phyloP scores from a whole-genome alignment of 2,329 filamentous ascomycete genomes.

The Arthrobotrys sinensis region DNA sequence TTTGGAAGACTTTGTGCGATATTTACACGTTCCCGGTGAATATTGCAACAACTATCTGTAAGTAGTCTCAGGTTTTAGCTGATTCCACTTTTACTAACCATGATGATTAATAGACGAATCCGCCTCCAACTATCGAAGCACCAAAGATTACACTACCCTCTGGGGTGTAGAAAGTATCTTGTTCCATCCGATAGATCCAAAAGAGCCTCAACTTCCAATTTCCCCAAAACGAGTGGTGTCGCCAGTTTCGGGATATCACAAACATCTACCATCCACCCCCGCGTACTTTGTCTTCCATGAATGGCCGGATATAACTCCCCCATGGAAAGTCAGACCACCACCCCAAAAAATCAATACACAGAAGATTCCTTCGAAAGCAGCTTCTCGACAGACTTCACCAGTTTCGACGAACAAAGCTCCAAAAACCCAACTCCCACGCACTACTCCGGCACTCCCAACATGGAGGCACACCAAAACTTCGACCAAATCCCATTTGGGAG shows the following conservation, averaged over 20 bases:
- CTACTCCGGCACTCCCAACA: constrained; percentile 21
- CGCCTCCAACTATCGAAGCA: neutral
- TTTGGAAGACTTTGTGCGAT: neutral
- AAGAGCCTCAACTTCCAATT: neutral
- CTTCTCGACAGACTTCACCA: constrained; percentile 19
- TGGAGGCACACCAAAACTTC: constrained; percentile 45
- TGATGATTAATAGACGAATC: neutral
- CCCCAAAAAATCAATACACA: neutral
- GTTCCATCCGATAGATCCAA: neutral
- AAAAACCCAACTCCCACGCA: neutral
- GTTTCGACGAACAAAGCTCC: constrained; percentile 22
- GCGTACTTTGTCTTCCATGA: constrained; percentile 55
- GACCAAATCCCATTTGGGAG: constrained; percentile 43
- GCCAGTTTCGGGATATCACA: neutral
- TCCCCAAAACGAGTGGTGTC: neutral
- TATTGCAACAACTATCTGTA: neutral
- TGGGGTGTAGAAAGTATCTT: no score
- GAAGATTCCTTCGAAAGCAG: neutral
- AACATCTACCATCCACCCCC: neutral
- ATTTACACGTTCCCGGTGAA: neutral
- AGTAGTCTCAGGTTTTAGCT: neutral
- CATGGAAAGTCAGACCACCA: constrained; percentile 29
- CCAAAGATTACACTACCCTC: neutral
- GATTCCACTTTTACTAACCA: constrained; percentile 4
- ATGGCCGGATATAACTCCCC: constrained; percentile 48